Evolutionary conservation across 768 basidiomycete species (phyloP), one percentile per base, ranked within the genome.

Genomic region (Arthromyces matolae): DNA sequence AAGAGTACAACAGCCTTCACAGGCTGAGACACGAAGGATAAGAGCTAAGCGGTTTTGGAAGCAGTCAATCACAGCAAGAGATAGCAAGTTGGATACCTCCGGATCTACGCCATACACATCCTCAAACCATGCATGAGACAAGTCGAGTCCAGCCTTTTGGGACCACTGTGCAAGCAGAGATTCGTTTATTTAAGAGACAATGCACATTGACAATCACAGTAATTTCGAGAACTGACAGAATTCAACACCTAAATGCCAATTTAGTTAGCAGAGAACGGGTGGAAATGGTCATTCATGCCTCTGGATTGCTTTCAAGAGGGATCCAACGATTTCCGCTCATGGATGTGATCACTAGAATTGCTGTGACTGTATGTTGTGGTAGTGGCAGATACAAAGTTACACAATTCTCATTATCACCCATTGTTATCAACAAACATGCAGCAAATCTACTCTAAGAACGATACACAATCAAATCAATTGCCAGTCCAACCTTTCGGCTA

Each of bases 1-100:
- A 96, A 76, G 5, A 98, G 71, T 6, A 95, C 69, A 8, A 96
- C 79, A 0, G 94, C 94, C 60, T 86, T 86, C 25, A 86, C 86
- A 0, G 88, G 92, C 52, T 74, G 63, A 0, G 86, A 73, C 0
- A 94, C 84, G 60, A 89, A 73, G 0, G 49, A 67, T 2, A 95
- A 79, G 27, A 93, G 75, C 80, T 96, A 43, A n/a, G n/a, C 32
- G 28, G 16, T 3, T 5, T 23, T 34, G 23, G 25, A 24, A 14
- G 36, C 16, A 36, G 19, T 16, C 13, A 25, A 19, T 8, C 9
- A 27, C 23, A 27, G n/a, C n/a, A 9, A 6, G 35, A 28, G 6
- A 10, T 19, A n/a, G n/a, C 4, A n/a, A 20, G 27, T 20, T 23
- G 57, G 67, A 42, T 39, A 83, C 87, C 62, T 84, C 83, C 5